Evolutionary conservation across 169 alveolate genomes (phyloP), one percentile per base, ranked within the genome.

Genomic region (Theileria annulata): DNA sequence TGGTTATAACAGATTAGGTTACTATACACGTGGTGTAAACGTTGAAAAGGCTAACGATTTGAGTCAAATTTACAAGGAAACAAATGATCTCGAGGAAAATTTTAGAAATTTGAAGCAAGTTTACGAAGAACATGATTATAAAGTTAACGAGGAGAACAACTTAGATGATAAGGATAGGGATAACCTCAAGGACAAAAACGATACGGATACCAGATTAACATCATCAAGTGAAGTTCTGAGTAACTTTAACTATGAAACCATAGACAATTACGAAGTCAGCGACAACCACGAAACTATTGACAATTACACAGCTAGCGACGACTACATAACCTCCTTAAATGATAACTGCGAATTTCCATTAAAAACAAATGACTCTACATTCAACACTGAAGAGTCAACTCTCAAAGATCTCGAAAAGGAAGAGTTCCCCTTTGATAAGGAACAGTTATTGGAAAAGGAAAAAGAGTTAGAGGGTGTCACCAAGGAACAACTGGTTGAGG

Each of bases 221-320:
- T 62, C 71, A 37, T 62, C 71, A 0, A 62, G 49, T 8, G 71
- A 62, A 19, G 71, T 62, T 37, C 31, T 62, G 71, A 62, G 71
- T 37, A 62, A 62, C 31, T 62, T 62, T 30, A 62, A 62, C 71
- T 62, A 62, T 21, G 71, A 62, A 62, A 62, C 71, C 51, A 62
- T 62, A 62, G 71, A 62, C 31, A 62, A 62, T 21, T 62, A 62
- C 48, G 71, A 62, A 21, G 71, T 62, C 10, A 21, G 71, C 25
- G 71, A 62, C 25, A 62, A 62, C 71, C 25, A 62, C 71, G 49
- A 62, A 13, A 62, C 71, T 37, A 62, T 62, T 27, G 71, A 27
- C 23, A 62, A 62, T 37, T 62, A 30, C 49, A 58, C 67, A 25
- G 25, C 25, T 8, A 62, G 49, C 17, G 71, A 62, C 31, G 71